phyloP scores from a whole-genome alignment of 495 filamentous ascomycete genomes.

The Tuber melanosporum region DNA sequence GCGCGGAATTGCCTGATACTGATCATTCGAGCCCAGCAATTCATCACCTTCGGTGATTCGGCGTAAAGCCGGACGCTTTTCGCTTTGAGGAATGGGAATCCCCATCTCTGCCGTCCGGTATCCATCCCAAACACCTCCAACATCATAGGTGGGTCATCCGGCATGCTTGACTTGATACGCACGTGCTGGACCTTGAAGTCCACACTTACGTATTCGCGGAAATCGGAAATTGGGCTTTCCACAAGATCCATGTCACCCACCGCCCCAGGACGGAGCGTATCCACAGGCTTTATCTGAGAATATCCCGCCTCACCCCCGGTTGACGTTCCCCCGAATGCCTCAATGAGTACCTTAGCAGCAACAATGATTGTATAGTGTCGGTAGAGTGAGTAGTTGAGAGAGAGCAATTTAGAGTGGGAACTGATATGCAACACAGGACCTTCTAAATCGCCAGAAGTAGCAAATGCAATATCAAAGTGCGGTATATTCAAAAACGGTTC shows the following conservation, averaged over 20 bases:
- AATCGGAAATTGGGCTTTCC: constrained; percentile 22
- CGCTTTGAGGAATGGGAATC: constrained; percentile 66
- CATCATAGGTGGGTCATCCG: constrained; percentile 82
- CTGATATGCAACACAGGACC: constrained; percentile 83
- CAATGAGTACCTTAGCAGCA: constrained; percentile 65
- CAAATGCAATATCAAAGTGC: constrained; percentile 75
- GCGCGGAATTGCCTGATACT: constrained; percentile 73
- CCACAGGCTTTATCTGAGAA: constrained; percentile 13
- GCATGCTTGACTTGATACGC: constrained; percentile 82
- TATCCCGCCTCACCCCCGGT: constrained; percentile 32
- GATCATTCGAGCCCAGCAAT: constrained; percentile 75
- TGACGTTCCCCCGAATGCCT: constrained; percentile 54
- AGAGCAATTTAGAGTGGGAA: constrained; percentile 67
- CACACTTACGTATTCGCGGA: constrained; percentile 63
- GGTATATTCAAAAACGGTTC: constrained; percentile 84
- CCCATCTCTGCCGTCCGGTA: constrained; percentile 76
- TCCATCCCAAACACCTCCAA: constrained; percentile 75
- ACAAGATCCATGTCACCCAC: constrained; percentile 22
- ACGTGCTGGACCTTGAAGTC: constrained; percentile 73
- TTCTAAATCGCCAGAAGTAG: constrained; percentile 74
- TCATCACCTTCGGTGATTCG: constrained; percentile 70
- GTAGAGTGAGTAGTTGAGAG: constrained; percentile 85
- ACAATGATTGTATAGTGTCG: constrained; percentile 86
- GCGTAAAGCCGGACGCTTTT: constrained; percentile 76
- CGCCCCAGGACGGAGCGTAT: constrained; percentile 7